Evolutionary conservation across 1,139 yeast species (phyloP).

Genomic region (Candida tetrigidarum): DNA sequence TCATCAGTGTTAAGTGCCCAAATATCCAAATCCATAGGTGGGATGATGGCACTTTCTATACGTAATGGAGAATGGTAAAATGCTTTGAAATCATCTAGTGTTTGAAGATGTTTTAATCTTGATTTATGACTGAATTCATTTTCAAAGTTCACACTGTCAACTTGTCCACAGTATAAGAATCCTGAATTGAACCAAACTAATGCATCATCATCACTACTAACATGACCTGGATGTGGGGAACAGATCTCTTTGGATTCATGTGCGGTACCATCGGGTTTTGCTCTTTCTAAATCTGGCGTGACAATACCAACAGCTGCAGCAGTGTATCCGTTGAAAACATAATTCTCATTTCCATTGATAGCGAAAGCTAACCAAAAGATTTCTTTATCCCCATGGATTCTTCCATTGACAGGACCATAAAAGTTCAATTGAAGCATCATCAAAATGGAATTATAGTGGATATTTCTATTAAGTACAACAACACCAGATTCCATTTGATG

Average conservation of each 20-base stretch:
- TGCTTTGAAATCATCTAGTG: constrained; percentile 27
- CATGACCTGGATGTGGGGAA: constrained; percentile 45
- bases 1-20: constrained; percentile 28
- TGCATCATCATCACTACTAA: constrained; percentile 34
- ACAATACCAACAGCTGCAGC: constrained; percentile 57
- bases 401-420: constrained; percentile 39
- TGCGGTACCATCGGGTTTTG: constrained; percentile 24
- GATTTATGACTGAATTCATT: constrained; percentile 25
- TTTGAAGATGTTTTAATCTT: constrained; percentile 25
- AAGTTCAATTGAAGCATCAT: constrained; percentile 48
- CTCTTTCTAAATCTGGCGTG: constrained; percentile 36
- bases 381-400: constrained; percentile 68
- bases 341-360: constrained; percentile 54
- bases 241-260: constrained; percentile 36
- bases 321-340: constrained; percentile 50
- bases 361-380: constrained; percentile 64
- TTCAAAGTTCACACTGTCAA: constrained; percentile 23
- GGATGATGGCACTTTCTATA: constrained; percentile 35
- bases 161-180: constrained; percentile 18
- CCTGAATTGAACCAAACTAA: constrained; percentile 42
- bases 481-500: constrained; percentile 60
- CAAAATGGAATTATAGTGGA: constrained; percentile 47
- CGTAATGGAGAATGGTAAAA: constrained; percentile 30
- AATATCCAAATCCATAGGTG: constrained; percentile 26
- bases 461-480: constrained; percentile 44